Evolutionary conservation across 305 asterid species (phyloP), one percentile per base, ranked within the genome.

Genomic region (Fraxinus albicans): DNA sequence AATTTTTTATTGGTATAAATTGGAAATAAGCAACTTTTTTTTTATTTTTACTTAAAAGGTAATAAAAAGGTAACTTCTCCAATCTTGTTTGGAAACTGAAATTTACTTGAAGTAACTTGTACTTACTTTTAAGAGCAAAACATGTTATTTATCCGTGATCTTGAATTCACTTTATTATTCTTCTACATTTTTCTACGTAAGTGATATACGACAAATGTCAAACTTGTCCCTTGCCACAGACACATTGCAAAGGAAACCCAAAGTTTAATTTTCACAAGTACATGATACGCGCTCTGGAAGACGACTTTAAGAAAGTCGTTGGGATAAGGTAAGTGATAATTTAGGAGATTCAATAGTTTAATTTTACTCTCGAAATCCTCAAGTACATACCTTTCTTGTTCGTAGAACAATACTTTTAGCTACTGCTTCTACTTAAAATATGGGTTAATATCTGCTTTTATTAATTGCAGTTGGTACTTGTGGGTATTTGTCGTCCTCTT

Each of bases 221-320:
- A 79, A 77, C 82, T 79, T 85, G 75, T 53, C 8, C 85, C 84
- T 65, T 85, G 63, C 78, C 81, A 23, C 79, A 97, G 99, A 89
- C 96, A 60, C 99, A 95, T 87, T 95, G 98, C 89, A 88, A 86
- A 87, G 93, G 95, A 85, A 97, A 92, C 87, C 97, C 93, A 10
- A 95, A 93, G 89, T 97, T 97, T 86, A 90, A 97, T 90, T 97
- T 97, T 85, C 97, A 97, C 92, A 94, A 92, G 86, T 97, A 97
- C 90, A 95, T 96, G 96, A 90, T 95, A 31, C 99, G 98, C 80
- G 98, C 98, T 44, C 82, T 95, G 27, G 99, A 95, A 89, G 97
- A 86, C 73, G 98, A 95, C 89, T 93, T 93, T 86, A 92, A 88
- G 91, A 90, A 33, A 72, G 98, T 96, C 74, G 98, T 96, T 75